Evolutionary conservation across 306 rosid species (phyloP), one percentile per base, ranked within the genome.

Genomic region (Citrullus amarus): DNA sequence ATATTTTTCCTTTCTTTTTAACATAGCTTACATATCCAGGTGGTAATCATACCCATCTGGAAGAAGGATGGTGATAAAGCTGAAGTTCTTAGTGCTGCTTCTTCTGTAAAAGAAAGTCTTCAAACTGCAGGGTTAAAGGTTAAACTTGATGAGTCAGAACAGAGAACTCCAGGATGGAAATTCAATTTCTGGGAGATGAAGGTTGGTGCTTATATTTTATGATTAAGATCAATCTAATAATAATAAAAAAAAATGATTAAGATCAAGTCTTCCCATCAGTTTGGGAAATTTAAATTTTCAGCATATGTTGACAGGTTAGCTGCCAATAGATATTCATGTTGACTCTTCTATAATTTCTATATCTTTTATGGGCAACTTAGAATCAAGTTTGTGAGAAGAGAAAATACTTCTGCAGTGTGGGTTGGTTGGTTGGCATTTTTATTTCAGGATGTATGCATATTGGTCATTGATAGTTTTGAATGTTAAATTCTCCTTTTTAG

Each of bases 121-220:
- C 91, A 85, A 71, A 51, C 81, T 82, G 86, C 97, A 28, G 92
- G 97, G 44, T 60, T 92, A 80, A 92, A 59, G 82, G 91, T 91
- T 84, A 92, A 91, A 88, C 90, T 92, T 80, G 97, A 95, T 81
- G 96, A 91, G 80, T 80, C 97, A 6, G 97, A 91, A 75, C 97
- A 88, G 83, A 89, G 90, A 88, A 95, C 98, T 76, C 97, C 97
- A 9, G 98, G 98, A 61, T 95, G 99, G 99, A 95, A 95, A 86
- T 95, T 91, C 86, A 95, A 92, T 88, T 95, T 89, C 90, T 95
- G 97, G 99, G 99, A 95, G 87, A 95, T 95, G 97, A 92, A 95
- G 97, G 97, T 95, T 77, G 78, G 84, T 58, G 77, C 54, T 75
- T 73, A 32, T 70, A 76, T 77, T 73, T 81, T 44, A 65, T 69